Evolutionary conservation across 2,329 filamentous ascomycete species (phyloP), one percentile per base, ranked within the genome.

Genomic region (Trichoderma endophyticum): DNA sequence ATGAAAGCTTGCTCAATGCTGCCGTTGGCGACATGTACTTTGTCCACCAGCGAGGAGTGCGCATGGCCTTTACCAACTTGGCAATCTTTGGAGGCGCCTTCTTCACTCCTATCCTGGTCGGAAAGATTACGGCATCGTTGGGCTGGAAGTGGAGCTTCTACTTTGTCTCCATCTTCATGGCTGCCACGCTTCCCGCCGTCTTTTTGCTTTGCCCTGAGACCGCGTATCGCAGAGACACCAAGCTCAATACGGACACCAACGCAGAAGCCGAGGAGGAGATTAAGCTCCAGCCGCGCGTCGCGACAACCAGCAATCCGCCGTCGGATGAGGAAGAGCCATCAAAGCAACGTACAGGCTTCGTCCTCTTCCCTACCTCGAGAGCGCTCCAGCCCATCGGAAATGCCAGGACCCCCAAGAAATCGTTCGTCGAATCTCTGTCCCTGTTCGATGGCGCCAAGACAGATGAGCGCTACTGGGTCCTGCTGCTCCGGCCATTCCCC

Each of bases 71-170:
- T 70, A 85, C 88, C 69, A 87, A 90, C 80, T 76, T 90, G 77
- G 81, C 88, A 72, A 81, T 90, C 75, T 86, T 91, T 82, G 82
- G 86, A 73, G 86, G 87, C 59, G 83, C 85, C 70, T 88, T 89
- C 77, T 85, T 88, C 77, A 97, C 95, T 0, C 95, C 95, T 0
- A 93, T 98, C n/a, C 83, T 97, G 28, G 94, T 95, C 1, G 95
- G 95, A 43, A 94, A 94, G 81, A 95, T 97, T 77, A 94, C 94
- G 3, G 83, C 88, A 62, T 84, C 85, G 0, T 85, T 97, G 64
- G 90, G 90, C n/a, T 97, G 94, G 91, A 83, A 88, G 79, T 97
- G 94, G 94, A 92, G 91, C 0, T 98, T 98, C 78, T 94, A 95
- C 80, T 88, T 98, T 56, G 89, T 97, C 15, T 89, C 94, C 72